Base-by-base conservation (phyloP, 495 filamentous ascomycete genomes). In the Glarea lozoyensis region DNA sequence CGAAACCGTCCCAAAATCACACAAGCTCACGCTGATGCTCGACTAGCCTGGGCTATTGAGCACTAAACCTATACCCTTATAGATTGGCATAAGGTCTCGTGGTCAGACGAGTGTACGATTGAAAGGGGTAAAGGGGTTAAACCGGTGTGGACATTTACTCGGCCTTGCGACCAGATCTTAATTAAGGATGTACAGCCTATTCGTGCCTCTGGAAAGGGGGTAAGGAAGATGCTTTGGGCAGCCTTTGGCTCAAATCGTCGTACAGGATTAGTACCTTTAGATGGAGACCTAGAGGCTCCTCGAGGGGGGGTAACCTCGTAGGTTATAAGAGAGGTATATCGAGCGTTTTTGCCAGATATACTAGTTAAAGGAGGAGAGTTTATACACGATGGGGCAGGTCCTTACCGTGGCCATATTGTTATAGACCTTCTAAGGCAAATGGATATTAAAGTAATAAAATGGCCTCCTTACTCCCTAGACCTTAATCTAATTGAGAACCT, bases 241-340 rank as follows among this genome's bases (percentile, higher is more conserved):
- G 25, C 25, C 7, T 29, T 29, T 29, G 25, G 25, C 25, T 29
- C 25, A 29, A n/a, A 29, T n/a, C 25, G 25, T 7, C 25, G 25
- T 29, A 29, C 25, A 29, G 25, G 25, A 29, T 29, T 29, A 29
- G 25, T 29, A n/a, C 25, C 25, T 29, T n/a, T 29, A 7, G 25
- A 29, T 29, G n/a, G 25, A 29, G 25, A 29, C 25, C 25, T 29
- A 29, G 25, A 29, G 25, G 25, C 25, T 29, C 25, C 25, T 29
- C 25, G 25, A 29, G n/a, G 25, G n/a, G 25, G 25, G 25, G 25
- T 29, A 15, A 35, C 18, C 13, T 35, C 7, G 32, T 35, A 15
- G 13, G n/a, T 38, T 18, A 38, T 38, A 21, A 19, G 18, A 7
- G 20, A 29, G 38, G 38, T 47, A 47, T 41, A 32, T 47, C 29